Evolutionary conservation across 2,329 filamentous ascomycete genomes (phyloP).

Genomic region (Alternaria alternata): DNA sequence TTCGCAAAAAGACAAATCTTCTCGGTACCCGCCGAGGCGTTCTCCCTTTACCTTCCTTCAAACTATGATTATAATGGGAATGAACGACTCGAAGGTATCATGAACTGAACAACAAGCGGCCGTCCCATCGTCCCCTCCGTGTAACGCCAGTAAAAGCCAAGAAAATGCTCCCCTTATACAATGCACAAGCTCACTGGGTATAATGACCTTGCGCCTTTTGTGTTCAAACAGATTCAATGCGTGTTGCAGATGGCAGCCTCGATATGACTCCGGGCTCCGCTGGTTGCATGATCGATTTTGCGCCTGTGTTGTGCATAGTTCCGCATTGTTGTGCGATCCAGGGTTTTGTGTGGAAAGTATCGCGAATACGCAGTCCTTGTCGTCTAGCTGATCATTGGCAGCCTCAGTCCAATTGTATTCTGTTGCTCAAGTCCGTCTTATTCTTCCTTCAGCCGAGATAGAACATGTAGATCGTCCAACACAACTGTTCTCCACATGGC

Average conservation of each 20-base stretch:
- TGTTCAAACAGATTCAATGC: constrained; percentile 15
- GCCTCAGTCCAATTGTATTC: not conserved
- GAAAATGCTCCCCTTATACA: constrained; percentile 1
- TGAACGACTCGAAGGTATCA: constrained; percentile 17
- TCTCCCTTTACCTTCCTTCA: not conserved
- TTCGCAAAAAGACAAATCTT: not conserved
- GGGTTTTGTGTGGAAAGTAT: not conserved
- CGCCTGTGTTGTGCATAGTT: not conserved
- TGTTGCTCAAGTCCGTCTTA: not conserved
- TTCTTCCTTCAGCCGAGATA: not conserved
- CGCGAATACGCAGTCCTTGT: not conserved
- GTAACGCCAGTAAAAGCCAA: constrained; percentile 3
- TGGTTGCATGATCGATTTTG: not conserved
- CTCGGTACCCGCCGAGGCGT: constrained; percentile 5
- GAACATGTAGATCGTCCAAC: not conserved
- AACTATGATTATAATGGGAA: constrained; percentile 10
- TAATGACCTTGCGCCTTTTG: constrained; percentile 15
- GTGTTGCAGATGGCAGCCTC: constrained; percentile 5
- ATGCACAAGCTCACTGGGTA: constrained; percentile 13
- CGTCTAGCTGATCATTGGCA: not conserved
- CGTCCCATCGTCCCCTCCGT: constrained; percentile 5
- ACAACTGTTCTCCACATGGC: not conserved
- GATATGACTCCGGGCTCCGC: not conserved
- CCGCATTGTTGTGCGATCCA: not conserved
- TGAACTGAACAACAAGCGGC: constrained; percentile 6